Evolutionary conservation across 1,139 yeast species (phyloP).

Genomic region (Arxiozyma slooffiae): DNA sequence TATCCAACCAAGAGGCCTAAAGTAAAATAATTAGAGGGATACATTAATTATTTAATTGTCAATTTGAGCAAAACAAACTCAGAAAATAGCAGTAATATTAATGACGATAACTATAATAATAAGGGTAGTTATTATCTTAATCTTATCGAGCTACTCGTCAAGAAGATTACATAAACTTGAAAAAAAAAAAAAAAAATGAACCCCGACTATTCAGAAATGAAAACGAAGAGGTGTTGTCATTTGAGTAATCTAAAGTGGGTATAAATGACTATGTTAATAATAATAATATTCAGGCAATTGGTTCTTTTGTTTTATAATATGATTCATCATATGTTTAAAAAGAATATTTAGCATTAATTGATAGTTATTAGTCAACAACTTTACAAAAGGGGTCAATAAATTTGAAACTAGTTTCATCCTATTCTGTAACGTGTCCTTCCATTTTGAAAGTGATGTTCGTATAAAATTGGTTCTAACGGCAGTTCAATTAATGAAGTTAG

Average conservation of each 20-base stretch:
- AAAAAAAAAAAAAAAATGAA: neutral
- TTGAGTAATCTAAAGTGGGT: neutral
- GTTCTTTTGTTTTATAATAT: neutral
- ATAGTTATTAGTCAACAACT: neutral
- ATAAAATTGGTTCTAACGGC: constrained; percentile 64
- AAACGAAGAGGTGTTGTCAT: neutral
- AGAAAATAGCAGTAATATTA: neutral
- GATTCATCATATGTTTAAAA: neutral
- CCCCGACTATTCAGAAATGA: neutral
- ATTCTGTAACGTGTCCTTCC: constrained; percentile 58
- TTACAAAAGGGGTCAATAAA: neutral
- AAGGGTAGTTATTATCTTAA: neutral
- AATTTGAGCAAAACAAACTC: constrained; percentile 4
- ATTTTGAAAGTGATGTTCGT: constrained; percentile 52
- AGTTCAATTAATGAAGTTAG: constrained; percentile 69
- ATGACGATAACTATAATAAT: neutral
- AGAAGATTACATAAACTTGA: too few relatives aligned
- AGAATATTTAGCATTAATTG: neutral
- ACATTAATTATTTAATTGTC: constrained; percentile 18
- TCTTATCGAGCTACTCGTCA: neutral
- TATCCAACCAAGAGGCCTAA: constrained; percentile 37
- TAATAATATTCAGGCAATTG: neutral
- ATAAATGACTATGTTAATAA: neutral
- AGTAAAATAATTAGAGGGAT: constrained; percentile 34
- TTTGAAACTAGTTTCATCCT: constrained; percentile 16